Base-by-base conservation (phyloP, 2,329 filamentous ascomycete genomes). In the Trichoderma hamatum region DNA sequence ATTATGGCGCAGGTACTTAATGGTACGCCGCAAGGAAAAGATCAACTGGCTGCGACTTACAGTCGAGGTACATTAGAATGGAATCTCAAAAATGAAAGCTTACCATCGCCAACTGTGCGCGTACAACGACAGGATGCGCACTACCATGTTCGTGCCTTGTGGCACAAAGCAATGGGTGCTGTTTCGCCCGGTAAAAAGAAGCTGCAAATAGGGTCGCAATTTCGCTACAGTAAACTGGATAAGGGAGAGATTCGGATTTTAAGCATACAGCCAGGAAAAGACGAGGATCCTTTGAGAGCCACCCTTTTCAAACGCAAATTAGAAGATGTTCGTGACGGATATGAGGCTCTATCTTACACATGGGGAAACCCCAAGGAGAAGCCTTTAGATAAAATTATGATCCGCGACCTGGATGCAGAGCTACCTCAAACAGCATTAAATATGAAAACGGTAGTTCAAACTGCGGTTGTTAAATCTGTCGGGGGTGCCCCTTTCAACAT, bases 301-400 rank as follows among this genome's bases (percentile, higher is more conserved):
- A 49, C 39, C 0, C 19, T 62, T 24, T 62, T 62, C 30, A 62
- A 62, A 49, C 59, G 59, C 19, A 62, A 49, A 16, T 14, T 61
- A 24, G 58, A 61, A 16, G 58, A 61, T 16, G 36, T 61, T 14
- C 58, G 58, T 30, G 16, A 32, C 2, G 16, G 24, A 30, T 62
- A 62, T 16, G 59, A 62, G 36, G 59, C 59, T 16, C 21, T 62
- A 2, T 62, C 59, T 19, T 62, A 62, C 16, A 32, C 59, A 11
- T 62, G 59, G 59, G 59, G 59, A n/a, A 62, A 32, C 9, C 54
- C 54, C 1, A 56, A 13, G 6, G 59, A 62, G 3, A 62, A 49
- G 36, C 59, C 59, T 3, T 7, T 26, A 14, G 39, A 49, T 14
- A 13, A 62, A 28, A 62, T 62, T 11, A 11, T 62, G 36, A 62